Base-by-base conservation (phyloP, 2,329 filamentous ascomycete genomes). In the Ceratocystis destructans region DNA sequence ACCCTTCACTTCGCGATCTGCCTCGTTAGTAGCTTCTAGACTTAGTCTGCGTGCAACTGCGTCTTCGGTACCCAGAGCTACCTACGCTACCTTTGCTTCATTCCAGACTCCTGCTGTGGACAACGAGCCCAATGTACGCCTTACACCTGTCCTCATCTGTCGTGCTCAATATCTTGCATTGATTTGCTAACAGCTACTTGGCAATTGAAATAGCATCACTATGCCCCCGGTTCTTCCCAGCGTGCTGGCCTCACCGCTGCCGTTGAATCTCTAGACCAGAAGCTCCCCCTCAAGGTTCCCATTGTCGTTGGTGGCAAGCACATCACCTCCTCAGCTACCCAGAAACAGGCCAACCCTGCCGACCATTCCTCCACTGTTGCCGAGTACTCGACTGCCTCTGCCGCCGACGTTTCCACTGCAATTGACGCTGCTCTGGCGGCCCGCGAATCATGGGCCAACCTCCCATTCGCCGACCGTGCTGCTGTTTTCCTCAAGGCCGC, bases 401-500 rank as follows among this genome's bases (percentile, higher is more conserved):
- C 86, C 33, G 80, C 83, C 70, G 87, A 97, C 72, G 88, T 97
- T 70, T 81, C 83, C 69, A 80, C 80, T 48, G 90, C 93, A 65
- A 96, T 97, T 72, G 84, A 90, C 33, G 83, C 89, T 46, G 93
- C 93, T 31, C 83, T 97, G 53, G 84, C 83, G n/a, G 92, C 92
- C 61, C 94, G 95, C 78, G 81, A 85, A 65, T 83, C 85, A 41
- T 99, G 94, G 93, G 91, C 93, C 73, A 80, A 83, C 4, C 80
- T 95, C 20, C 89, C 93, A 15, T 97, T 97, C 73, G 85, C 89
- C 61, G 93, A 97, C 77, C 85, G 93, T 65, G 93, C 93, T 12
- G 89, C 92, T 66, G 83, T 99, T 73, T 97, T 97, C 79, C 83
- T 97, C 73, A 96, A 96, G 82, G 93, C 94, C 2, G 93, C 93